A percentile compares a stretch with the other conserved stretches of the same genome.
Conservation (phyloP, 2,329 filamentous ascomycete genomes). For the Fusarium sp. region DNA sequence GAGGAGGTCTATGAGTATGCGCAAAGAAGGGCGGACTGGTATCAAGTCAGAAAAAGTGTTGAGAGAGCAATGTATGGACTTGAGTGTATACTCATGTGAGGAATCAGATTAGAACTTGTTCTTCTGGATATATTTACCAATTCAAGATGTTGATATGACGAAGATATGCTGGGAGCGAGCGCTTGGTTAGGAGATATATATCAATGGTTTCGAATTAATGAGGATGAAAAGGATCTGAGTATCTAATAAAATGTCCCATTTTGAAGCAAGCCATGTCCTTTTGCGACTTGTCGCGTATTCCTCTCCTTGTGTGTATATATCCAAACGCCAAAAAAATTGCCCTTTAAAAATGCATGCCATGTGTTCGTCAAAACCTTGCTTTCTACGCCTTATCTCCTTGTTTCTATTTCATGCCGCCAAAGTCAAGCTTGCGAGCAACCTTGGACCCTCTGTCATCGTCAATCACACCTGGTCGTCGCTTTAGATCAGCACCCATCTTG, state of each 20-base stretch:
- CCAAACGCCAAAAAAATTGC: slow-evolving; percentile 34
- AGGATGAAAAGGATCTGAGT: slow-evolving; percentile 19
- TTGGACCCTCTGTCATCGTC: slow-evolving; percentile 78
- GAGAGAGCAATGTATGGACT: slow-evolving; percentile 98
- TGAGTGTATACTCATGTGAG: slow-evolving; percentile 86
- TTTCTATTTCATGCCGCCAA: slow-evolving; percentile 62
- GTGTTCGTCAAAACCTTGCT: slow-evolving; percentile 4
- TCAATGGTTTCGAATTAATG: slow-evolving; percentile 24
- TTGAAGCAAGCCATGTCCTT: neutral
- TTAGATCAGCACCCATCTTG: slow-evolving; percentile 85
- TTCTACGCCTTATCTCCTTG: slow-evolving; percentile 1
- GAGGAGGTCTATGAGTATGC: slow-evolving; percentile 99
- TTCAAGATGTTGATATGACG: slow-evolving; percentile 23
- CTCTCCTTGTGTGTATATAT: neutral
- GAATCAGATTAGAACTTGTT: neutral
- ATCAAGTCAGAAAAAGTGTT: slow-evolving; percentile 85
- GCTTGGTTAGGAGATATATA: slow-evolving; percentile 22
- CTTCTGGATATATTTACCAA: slow-evolving; percentile 22
- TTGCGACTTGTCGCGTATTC: slow-evolving; percentile 8
- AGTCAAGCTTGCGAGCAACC: slow-evolving; percentile 86
- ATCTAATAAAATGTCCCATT: slow-evolving; percentile 16
- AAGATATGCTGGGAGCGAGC: slow-evolving; percentile 27
- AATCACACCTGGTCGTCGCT: slow-evolving; percentile 75
- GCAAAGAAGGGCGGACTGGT: slow-evolving; percentile 94
- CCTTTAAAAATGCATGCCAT: slow-evolving; percentile 6